Conservation (phyloP, 805 yeast genomes). For the Sugiyamaella mastotermitis region DNA sequence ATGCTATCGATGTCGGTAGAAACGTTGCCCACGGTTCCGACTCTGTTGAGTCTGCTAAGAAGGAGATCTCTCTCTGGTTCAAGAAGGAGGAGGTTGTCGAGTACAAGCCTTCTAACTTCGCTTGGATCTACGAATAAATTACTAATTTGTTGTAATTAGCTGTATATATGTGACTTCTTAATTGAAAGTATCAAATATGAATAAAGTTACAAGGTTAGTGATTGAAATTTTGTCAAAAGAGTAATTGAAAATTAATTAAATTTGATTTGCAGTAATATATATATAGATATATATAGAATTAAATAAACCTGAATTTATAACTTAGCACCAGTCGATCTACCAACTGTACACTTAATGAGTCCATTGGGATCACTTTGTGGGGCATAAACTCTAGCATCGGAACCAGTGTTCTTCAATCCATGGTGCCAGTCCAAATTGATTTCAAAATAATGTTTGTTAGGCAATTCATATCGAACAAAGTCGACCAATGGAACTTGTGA, state of each 20-base stretch:
- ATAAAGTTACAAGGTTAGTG: too few species aligned
- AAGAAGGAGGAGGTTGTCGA: conserved; percentile 91
- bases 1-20: conserved; percentile 98
- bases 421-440: conserved; percentile 75
- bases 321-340: conserved; percentile 59
- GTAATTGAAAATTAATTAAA: too few species aligned
- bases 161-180: background rate
- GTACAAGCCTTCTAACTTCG: conserved; percentile 78
- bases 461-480: conserved; percentile 68
- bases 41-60: conserved; percentile 95
- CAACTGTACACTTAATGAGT: conserved; percentile 79
- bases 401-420: conserved; percentile 56
- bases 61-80: conserved; percentile 97
- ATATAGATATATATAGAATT: background rate
- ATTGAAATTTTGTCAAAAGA: too few species aligned
- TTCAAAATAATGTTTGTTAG: conserved; percentile 88
- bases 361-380: conserved; percentile 92
- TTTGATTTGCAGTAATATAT: background rate
- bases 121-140: conserved; percentile 89
- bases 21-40: conserved; percentile 99
- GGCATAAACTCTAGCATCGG: conserved; percentile 74
- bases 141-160: background rate
- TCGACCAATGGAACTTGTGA: conserved; percentile 48
- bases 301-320: conserved; percentile 28
- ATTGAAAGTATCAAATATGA: too few species aligned